These are phyloP conservation scores for Botrytis medusae DNA, from an alignment of 2,329 filamentous ascomycete species.

Conservation along the genomic window DNA sequence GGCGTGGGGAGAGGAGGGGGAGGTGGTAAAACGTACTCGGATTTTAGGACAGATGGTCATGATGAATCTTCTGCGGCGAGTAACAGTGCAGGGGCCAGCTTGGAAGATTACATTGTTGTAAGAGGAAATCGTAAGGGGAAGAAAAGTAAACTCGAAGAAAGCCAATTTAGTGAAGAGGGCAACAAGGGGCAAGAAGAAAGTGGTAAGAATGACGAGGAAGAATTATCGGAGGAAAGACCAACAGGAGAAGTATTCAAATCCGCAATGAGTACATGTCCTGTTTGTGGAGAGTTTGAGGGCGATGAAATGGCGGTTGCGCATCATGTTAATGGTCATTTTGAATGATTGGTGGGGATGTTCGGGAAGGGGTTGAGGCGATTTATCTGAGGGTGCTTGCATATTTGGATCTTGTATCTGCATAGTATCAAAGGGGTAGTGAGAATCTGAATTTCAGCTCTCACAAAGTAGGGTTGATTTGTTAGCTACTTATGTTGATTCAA, in stretches of 20 bases:
- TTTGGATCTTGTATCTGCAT: background rate
- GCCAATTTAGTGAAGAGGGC: background rate
- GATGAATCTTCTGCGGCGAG: conserved; percentile 23
- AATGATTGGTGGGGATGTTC: conserved; percentile 13
- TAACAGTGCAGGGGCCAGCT: background rate
- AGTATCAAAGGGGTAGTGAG: background rate
- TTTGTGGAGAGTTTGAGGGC: conserved; percentile 38
- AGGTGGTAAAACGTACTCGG: conserved; percentile 22
- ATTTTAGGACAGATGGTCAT: conserved; percentile 29
- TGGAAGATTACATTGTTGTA: conserved; percentile 16
- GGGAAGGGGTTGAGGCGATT: background rate
- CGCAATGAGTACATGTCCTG: conserved; percentile 28
- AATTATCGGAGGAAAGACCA: background rate
- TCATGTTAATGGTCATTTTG: conserved; percentile 37
- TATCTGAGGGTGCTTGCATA: background rate
- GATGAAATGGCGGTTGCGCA: conserved; percentile 37
- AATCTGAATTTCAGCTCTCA: accelerated
- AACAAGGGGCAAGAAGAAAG: background rate
- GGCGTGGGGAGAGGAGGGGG: conserved; percentile 26
- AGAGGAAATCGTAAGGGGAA: conserved; percentile 23
- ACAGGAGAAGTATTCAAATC: background rate
- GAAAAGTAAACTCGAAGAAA: conserved; percentile 19
- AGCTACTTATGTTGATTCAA: background rate
- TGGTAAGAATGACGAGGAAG: conserved; percentile 25
- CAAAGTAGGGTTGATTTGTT: background rate